phyloP scores from a whole-genome alignment of 768 basidiomycete species.

The Pleurotus ostreatus region DNA sequence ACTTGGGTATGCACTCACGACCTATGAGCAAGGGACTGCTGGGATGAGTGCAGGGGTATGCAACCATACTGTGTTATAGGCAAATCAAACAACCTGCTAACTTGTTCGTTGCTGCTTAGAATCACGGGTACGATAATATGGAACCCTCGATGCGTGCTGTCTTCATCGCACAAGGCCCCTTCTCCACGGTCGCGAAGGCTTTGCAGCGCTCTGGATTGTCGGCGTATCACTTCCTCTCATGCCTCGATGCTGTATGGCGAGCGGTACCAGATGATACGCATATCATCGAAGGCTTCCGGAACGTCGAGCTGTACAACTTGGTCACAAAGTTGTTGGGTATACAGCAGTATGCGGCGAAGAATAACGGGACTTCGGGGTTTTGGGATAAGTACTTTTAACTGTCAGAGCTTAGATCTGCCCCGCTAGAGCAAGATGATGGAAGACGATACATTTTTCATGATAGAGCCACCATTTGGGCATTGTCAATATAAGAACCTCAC shows the following conservation, averaged over 20 bases:
- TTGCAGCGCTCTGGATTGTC: slow-evolving; percentile 32
- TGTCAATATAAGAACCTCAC: too few species aligned
- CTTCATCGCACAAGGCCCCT: slow-evolving; percentile 91
- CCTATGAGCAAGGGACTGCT: slow-evolving; percentile 50
- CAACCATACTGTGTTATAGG: slow-evolving; percentile 7
- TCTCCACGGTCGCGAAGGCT: slow-evolving; percentile 64
- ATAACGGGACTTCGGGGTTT: slow-evolving; percentile 78
- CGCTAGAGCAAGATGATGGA: too few species aligned
- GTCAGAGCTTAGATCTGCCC: too few species aligned
- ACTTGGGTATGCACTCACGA: slow-evolving; percentile 78
- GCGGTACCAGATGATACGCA: slow-evolving; percentile 60
- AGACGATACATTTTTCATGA: too few species aligned
- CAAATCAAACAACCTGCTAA: background rate
- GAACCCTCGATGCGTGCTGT: slow-evolving; percentile 80
- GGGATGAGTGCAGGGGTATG: slow-evolving; percentile 75
- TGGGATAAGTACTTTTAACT: slow-evolving; percentile 74
- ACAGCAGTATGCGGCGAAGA: slow-evolving; percentile 47
- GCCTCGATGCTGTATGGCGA: slow-evolving; percentile 54
- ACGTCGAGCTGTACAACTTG: slow-evolving; percentile 84
- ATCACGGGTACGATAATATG: slow-evolving; percentile 87
- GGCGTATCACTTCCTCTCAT: slow-evolving; percentile 18
- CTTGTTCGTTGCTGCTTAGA: slow-evolving; percentile 35
- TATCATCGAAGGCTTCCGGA: slow-evolving; percentile 77
- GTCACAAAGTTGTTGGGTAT: slow-evolving; percentile 73
- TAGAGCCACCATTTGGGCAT: too few species aligned